These are phyloP conservation scores for Rubus idaeus DNA, from an alignment of 306 rosid genomes.

Conservation along the genomic window DNA sequence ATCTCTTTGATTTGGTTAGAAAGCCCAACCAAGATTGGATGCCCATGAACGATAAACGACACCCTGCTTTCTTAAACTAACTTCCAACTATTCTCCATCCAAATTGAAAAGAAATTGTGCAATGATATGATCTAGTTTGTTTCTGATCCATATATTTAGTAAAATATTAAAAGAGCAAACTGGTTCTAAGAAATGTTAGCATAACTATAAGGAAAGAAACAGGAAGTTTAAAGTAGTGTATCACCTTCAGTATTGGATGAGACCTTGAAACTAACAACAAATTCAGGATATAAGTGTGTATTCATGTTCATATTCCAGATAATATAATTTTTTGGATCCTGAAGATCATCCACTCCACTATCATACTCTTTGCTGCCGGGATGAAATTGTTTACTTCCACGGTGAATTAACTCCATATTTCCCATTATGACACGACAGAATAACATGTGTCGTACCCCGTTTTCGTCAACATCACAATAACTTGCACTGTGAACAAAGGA, in stretches of 20 bases:
- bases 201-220: conserved; percentile 19
- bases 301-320: conserved; percentile 83
- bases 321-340: conserved; percentile 53
- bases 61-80: conserved; percentile 14
- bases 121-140: conserved; percentile 23
- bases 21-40: conserved; percentile 31
- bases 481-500: conserved; percentile 57
- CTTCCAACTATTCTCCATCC: conserved; percentile 31
- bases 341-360: conserved; percentile 81
- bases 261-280: conserved; percentile 71
- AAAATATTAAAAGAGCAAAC: conserved; percentile 9
- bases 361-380: conserved; percentile 76
- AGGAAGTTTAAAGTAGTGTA: conserved; percentile 21
- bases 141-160: conserved; percentile 11
- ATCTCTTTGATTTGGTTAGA: conserved; percentile 30
- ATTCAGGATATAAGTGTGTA: conserved; percentile 83
- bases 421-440: conserved; percentile 88
- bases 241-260: conserved; percentile 65
- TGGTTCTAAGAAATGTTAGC: conserved; percentile 1
- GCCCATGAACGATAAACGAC: conserved; percentile 31
- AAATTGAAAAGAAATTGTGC: conserved; percentile 20
- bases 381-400: conserved; percentile 60
- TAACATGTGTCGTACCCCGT: conserved; percentile 61
- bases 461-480: conserved; percentile 82
- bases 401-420: conserved; percentile 60